Evolutionary conservation across 225 moss, liverwort and hornwort species (phyloP).

Genomic region (Asterella californica): DNA sequence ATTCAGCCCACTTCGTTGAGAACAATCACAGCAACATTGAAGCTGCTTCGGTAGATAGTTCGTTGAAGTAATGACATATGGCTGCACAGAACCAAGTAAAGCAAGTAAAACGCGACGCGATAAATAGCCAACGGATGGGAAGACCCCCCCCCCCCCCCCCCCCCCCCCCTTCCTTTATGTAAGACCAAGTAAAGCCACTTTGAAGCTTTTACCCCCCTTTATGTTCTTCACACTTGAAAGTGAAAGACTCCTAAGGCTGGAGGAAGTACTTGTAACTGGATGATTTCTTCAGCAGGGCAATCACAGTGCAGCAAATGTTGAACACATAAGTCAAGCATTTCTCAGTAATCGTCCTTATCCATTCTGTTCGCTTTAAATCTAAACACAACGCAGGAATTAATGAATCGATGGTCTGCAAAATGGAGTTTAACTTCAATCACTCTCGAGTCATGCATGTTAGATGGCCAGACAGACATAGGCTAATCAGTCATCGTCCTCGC

Average conservation of each 20-base stretch:
- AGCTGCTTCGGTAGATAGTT: background rate
- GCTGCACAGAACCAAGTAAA: too few relatives aligned
- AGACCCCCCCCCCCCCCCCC: too few relatives aligned
- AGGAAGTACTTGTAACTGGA: slow-evolving; percentile 71
- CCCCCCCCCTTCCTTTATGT: too few relatives aligned
- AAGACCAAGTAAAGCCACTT: background rate
- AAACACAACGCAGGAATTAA: background rate
- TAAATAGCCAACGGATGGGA: too few relatives aligned
- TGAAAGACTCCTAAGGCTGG: background rate
- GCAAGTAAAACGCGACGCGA: too few relatives aligned
- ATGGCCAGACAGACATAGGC: background rate
- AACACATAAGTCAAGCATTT: slow-evolving; percentile 49
- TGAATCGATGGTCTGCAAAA: too few relatives aligned
- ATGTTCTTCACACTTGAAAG: background rate
- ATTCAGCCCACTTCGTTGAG: background rate
- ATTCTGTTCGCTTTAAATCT: slow-evolving; percentile 14
- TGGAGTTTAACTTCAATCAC: background rate
- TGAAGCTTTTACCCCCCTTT: background rate
- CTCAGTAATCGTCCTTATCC: slow-evolving; percentile 35
- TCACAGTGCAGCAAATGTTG: slow-evolving; percentile 64
- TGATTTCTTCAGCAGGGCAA: slow-evolving; percentile 82
- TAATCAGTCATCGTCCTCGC: background rate
- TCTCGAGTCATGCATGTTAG: background rate
- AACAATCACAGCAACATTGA: background rate
- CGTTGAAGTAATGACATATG: too few relatives aligned